Evolutionary conservation across 2,329 filamentous ascomycete genomes (phyloP), one percentile per base, ranked within the genome.

Genomic region (Polychaeton citri): DNA sequence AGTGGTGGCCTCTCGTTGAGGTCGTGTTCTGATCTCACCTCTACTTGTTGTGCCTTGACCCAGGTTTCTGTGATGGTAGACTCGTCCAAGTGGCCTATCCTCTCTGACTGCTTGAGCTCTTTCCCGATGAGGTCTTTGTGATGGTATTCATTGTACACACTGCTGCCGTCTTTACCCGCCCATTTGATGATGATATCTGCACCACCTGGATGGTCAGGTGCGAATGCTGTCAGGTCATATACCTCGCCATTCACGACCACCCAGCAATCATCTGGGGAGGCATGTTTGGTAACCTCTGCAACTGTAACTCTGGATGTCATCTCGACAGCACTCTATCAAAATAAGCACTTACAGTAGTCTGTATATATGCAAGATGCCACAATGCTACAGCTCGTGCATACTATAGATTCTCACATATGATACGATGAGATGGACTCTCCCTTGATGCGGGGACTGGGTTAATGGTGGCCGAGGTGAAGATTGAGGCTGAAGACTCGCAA

Each of bases 171-270:
- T 32, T 61, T 63, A 37, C 70, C 71, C 13, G 70, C 70, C 47
- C 67, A 64, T 38, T 63, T 55, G 21, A 65, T 52, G 26, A 76
- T 58, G 45, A 72, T 69, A 30, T 60, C 65, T 33, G 71, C 59
- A 16, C 74, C 74, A 19, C 75, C 74, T 4, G 74, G 73, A 52
- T 78, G 74, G 40, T 74, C 64, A n/a, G 69, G 68, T 7, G 74
- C 64, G 52, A 83, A 82, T 12, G 72, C 65, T 17, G 73, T 77
- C 31, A 83, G 58, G 53, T 83, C 74, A 61, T 76, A 81, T 16
- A 82, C 75, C 47, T 71, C 69, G 32, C 70, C 69, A 52, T 81
- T 71, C 16, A 83, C 69, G 13, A 80, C 76, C 39, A 82, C 71
- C 79, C 79, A 84, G 47, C 62, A 65, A 36, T 58, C 51, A 21